Evolutionary conservation across 2,329 filamentous ascomycete genomes (phyloP).

Genomic region (Colletotrichum simmondsii): DNA sequence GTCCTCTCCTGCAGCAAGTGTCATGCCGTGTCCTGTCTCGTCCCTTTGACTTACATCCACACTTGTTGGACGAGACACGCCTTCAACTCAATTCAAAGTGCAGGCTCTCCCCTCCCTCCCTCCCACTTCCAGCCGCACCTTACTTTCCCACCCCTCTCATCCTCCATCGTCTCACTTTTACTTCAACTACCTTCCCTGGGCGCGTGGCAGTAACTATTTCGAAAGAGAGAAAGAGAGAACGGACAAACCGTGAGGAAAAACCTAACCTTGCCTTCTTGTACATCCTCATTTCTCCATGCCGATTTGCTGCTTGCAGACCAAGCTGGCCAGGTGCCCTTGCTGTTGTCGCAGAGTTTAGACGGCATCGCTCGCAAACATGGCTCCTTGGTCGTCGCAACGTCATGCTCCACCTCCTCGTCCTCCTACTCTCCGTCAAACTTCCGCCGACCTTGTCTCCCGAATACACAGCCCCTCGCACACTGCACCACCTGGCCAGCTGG

Average conservation of each 20-base stretch:
- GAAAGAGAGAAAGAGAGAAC: not conserved
- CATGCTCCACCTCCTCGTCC: constrained; percentile 36
- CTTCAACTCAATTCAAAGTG: not conserved
- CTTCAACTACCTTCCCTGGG: constrained; percentile 2
- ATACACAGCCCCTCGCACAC: constrained; percentile 48
- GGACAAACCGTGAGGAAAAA: not conserved
- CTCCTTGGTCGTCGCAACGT: constrained; percentile 41
- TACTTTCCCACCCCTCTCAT: not conserved
- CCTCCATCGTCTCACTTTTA: not conserved
- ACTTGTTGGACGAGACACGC: not conserved
- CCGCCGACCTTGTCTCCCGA: constrained; percentile 47
- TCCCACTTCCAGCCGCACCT: not conserved
- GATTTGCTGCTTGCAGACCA: not conserved
- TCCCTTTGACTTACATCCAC: not conserved
- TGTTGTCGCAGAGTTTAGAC: constrained; percentile 33
- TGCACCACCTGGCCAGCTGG: constrained; percentile 33
- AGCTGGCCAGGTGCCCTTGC: constrained; percentile 28
- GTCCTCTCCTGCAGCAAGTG: not conserved
- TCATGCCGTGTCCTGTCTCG: constrained; percentile 1
- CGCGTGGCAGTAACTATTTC: not conserved
- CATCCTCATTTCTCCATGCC: not conserved
- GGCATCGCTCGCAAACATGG: constrained; percentile 42
- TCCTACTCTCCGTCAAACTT: constrained; percentile 33
- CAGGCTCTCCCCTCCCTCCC: not conserved
- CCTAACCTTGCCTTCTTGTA: not conserved